A percentile compares a stretch with the other conserved stretches of the same genome.
Evolutionary conservation across 352 stramenopile species (phyloP).

Genomic region (Discostella stelligera): DNA sequence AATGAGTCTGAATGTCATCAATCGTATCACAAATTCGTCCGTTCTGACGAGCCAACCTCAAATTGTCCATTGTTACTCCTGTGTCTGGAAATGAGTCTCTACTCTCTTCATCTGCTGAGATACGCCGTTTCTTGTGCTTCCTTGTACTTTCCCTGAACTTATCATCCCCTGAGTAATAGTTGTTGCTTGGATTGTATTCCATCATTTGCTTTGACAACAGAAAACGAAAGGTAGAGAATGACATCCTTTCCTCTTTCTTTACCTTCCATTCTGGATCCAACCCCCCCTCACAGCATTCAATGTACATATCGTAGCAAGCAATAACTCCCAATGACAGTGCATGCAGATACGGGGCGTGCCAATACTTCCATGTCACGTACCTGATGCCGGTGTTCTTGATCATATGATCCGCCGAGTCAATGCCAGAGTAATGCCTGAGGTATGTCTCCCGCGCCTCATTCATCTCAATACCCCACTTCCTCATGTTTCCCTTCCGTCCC

Average conservation of each 20-base stretch:
- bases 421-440: neutral
- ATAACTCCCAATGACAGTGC: neutral
- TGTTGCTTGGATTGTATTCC: neutral
- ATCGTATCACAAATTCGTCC: neutral
- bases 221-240: neutral
- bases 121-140: neutral
- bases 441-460: slow-evolving; percentile 13
- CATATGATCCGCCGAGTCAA: slow-evolving; percentile 19
- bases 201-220: slow-evolving; percentile 1
- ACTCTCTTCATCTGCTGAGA: no score
- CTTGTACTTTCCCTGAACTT: neutral
- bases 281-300: neutral
- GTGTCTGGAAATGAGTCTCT: neutral
- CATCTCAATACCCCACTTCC: slow-evolving; percentile 5
- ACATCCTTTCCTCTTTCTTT: neutral
- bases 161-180: neutral
- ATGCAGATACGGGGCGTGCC: slow-evolving; percentile 8
- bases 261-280: neutral
- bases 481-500: neutral
- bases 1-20: neutral
- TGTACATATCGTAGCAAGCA: slow-evolving; percentile 20
- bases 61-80: neutral
- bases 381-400: neutral
- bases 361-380: slow-evolving; percentile 19
- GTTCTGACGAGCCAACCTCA: neutral